Percentiles rank a stretch among this genome's conserved stretches.
These are phyloP conservation scores for Cytospora piceae DNA, from an alignment of 2,329 filamentous ascomycete genomes.

Conservation along the genomic window DNA sequence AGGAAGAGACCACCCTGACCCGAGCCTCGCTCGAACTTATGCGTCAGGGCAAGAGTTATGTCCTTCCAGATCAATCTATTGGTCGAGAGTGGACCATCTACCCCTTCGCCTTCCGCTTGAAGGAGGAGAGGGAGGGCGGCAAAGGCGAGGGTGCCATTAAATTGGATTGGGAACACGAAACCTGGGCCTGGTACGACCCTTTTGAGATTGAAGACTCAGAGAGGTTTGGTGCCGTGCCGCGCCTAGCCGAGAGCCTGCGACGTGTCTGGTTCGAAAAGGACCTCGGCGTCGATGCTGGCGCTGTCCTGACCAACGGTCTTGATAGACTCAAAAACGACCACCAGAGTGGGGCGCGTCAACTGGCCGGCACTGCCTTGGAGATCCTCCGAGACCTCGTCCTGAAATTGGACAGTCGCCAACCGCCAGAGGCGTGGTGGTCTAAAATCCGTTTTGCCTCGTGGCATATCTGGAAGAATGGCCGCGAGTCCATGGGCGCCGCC, in stretches of 20 bases:
- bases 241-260: constrained; percentile 59
- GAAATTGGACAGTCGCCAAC: constrained; percentile 36
- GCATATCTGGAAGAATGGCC: constrained; percentile 67
- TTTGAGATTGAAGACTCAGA: constrained; percentile 51
- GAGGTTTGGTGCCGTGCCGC: constrained; percentile 57
- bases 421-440: constrained; percentile 55
- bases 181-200: constrained; percentile 61
- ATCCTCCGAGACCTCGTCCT: constrained; percentile 52
- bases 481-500: constrained; percentile 68
- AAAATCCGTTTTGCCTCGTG: constrained; percentile 60
- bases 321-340: constrained; percentile 57
- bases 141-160: constrained; percentile 50
- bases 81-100: constrained; percentile 64
- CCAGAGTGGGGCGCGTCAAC: constrained; percentile 60
- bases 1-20: constrained; percentile 63
- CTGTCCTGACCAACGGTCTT: constrained; percentile 51
- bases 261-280: constrained; percentile 63
- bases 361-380: constrained; percentile 58
- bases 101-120: constrained; percentile 63
- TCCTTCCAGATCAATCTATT: constrained; percentile 56
- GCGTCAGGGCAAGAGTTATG: constrained; percentile 61
- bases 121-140: constrained; percentile 41
- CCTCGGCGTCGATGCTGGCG: constrained; percentile 50
- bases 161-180: constrained; percentile 66
- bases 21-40: constrained; percentile 51